A percentile compares a stretch with the other conserved stretches of the same genome.
phyloP scores from a whole-genome alignment of 2,329 filamentous ascomycete genomes.

The Neofusicoccum cordaticola region DNA sequence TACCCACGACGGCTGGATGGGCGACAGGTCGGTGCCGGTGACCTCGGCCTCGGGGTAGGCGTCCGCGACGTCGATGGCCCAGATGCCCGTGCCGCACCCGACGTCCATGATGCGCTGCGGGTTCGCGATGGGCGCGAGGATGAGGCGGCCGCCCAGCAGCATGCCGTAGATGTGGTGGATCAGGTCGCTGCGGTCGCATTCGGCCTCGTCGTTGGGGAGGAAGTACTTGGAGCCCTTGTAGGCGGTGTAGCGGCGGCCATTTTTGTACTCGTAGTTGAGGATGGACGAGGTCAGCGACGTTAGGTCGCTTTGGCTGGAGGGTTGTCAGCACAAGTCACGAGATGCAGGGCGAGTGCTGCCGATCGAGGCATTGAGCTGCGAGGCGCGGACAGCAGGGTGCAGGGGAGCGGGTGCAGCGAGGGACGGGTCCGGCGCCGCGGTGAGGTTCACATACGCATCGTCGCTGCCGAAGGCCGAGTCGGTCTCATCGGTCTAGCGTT shows the following conservation, averaged over 20 bases:
- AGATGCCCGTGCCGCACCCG: slow-evolving; percentile 32
- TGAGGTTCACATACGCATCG: background rate
- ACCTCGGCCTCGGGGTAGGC: slow-evolving; percentile 33
- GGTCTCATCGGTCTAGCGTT: background rate
- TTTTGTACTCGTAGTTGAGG: slow-evolving; percentile 11
- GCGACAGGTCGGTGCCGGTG: slow-evolving; percentile 48
- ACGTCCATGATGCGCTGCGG: slow-evolving; percentile 31
- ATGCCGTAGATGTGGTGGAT: slow-evolving; percentile 39
- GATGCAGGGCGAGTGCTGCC: background rate
- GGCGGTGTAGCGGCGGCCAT: slow-evolving; percentile 33
- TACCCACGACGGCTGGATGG: slow-evolving; percentile 46
- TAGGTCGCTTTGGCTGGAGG: background rate
- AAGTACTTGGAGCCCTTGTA: slow-evolving; percentile 35
- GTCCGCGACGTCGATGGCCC: slow-evolving; percentile 34
- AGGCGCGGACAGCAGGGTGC: background rate
- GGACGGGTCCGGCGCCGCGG: too few relatives aligned
- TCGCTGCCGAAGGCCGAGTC: slow-evolving; percentile 5
- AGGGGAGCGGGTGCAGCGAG: background rate
- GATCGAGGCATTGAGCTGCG: too few relatives aligned
- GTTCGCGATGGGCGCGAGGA: slow-evolving; percentile 30
- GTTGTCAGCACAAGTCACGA: background rate
- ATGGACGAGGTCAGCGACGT: slow-evolving; percentile 10
- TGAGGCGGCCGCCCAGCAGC: slow-evolving; percentile 35
- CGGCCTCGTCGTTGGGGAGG: slow-evolving; percentile 38
- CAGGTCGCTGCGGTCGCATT: slow-evolving; percentile 34